A percentile compares a stretch with the other conserved stretches of the same genome.
Conservation (phyloP, 345 rosid genomes). For the Litchi chinensis region DNA sequence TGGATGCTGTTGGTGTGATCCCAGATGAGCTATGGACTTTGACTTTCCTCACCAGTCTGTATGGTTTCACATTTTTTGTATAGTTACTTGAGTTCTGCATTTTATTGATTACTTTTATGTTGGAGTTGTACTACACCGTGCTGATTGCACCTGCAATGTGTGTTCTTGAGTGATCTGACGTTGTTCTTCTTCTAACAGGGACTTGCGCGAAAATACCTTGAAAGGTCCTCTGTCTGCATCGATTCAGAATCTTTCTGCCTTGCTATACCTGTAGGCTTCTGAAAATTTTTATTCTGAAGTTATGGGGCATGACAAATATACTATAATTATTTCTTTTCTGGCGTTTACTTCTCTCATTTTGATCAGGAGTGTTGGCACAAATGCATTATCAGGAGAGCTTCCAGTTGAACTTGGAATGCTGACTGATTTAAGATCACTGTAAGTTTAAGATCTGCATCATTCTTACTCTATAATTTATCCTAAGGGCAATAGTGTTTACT, state of each 20-base stretch:
- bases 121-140: not conserved
- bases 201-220: constrained; percentile 48
- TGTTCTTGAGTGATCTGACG: not conserved
- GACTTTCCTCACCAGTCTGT: constrained; percentile 48
- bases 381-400: constrained; percentile 64
- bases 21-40: constrained; percentile 61
- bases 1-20: constrained; percentile 37
- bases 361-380: constrained; percentile 52
- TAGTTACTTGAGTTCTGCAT: not conserved
- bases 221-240: constrained; percentile 54
- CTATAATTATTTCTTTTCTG: not conserved
- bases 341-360: not conserved
- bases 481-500: not conserved
- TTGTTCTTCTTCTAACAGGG: constrained; percentile 33
- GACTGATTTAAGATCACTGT: constrained; percentile 49
- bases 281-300: not conserved
- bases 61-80: constrained; percentile 16
- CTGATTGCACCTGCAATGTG: not conserved
- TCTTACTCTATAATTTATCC: not conserved
- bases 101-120: not conserved
- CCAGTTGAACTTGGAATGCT: constrained; percentile 72
- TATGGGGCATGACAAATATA: not conserved
- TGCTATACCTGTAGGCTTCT: constrained; percentile 64
- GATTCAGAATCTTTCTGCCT: constrained; percentile 46
- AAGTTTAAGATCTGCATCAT: constrained; percentile 40